Conservation (phyloP, 2,329 filamentous ascomycete species). For the Penicillium freii region DNA sequence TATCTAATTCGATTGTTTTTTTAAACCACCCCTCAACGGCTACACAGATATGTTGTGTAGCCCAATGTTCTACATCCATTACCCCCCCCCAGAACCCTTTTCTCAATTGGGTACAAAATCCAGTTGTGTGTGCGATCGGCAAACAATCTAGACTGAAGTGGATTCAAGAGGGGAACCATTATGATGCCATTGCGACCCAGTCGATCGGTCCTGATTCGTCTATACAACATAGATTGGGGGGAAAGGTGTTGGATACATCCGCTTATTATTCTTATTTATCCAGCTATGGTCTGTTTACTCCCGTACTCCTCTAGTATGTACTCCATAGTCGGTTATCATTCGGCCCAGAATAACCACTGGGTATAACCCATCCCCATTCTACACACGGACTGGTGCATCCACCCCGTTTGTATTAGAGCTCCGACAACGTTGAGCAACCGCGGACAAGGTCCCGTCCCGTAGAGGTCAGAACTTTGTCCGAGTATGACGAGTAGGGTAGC, state of each 20-base stretch:
- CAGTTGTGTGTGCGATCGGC: conserved; percentile 18
- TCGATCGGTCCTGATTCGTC: background rate
- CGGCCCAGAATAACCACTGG: background rate
- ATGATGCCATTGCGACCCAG: conserved; percentile 18
- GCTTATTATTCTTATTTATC: background rate
- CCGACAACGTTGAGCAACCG: conserved; percentile 7
- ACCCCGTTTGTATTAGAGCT: conserved; percentile 3
- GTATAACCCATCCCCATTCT: background rate
- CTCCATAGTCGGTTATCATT: background rate
- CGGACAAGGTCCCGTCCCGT: conserved; percentile 7
- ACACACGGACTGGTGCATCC: conserved; percentile 1
- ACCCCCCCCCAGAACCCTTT: conserved; percentile 5
- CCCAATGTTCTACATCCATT: background rate
- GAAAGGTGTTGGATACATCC: background rate
- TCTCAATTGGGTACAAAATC: background rate
- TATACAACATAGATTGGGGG: background rate
- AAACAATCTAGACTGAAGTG: conserved; percentile 22
- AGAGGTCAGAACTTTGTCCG: conserved; percentile 12
- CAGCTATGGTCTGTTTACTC: background rate
- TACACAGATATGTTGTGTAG: conserved; percentile 14
- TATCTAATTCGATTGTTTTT: conserved; percentile 1
- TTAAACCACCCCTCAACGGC: conserved; percentile 9
- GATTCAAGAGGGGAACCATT: conserved; percentile 10
- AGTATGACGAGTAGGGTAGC: conserved; percentile 7
- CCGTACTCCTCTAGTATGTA: background rate